These are phyloP conservation scores for Zymoseptoria passerinii DNA, from an alignment of 2,329 filamentous ascomycete genomes.

Conservation along the genomic window DNA sequence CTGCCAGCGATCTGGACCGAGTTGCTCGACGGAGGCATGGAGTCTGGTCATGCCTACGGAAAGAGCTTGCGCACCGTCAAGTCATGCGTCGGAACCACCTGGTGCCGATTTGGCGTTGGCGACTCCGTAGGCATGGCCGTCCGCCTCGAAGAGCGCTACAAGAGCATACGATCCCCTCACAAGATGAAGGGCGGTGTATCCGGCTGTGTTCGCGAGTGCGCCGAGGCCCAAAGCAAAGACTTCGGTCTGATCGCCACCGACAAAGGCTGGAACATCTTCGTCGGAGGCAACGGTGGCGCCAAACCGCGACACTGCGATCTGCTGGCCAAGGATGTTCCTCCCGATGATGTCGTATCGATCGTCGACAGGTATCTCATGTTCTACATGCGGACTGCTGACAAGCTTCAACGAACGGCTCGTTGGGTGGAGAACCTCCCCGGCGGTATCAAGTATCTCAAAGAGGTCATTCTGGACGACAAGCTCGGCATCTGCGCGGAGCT, in stretches of 20 bases:
- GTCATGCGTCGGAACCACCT: conserved; percentile 82
- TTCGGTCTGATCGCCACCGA: conserved; percentile 89
- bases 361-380: conserved; percentile 86
- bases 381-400: conserved; percentile 88
- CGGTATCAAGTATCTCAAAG: conserved; percentile 71
- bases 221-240: conserved; percentile 87
- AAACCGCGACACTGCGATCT: conserved; percentile 76
- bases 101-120: conserved; percentile 82
- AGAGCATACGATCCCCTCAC: conserved; percentile 79
- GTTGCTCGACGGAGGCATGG: conserved; percentile 76
- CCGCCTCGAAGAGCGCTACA: conserved; percentile 80
- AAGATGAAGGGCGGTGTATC: conserved; percentile 81
- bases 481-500: conserved; percentile 77
- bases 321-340: conserved; percentile 76
- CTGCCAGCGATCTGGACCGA: conserved; percentile 72
- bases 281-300: conserved; percentile 81
- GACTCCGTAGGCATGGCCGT: conserved; percentile 90
- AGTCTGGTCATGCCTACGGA: conserved; percentile 83
- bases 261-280: conserved; percentile 88
- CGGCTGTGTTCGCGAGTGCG: conserved; percentile 86
- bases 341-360: conserved; percentile 72
- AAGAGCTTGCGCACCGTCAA: conserved; percentile 86
- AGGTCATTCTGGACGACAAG: conserved; percentile 77
- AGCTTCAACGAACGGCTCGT: conserved; percentile 76
- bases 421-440: conserved; percentile 82